A percentile compares a stretch with the other conserved stretches of the same genome.
These are phyloP conservation scores for Chondrus crispus DNA, from an alignment of 23 red algal species.

Conservation along the genomic window DNA sequence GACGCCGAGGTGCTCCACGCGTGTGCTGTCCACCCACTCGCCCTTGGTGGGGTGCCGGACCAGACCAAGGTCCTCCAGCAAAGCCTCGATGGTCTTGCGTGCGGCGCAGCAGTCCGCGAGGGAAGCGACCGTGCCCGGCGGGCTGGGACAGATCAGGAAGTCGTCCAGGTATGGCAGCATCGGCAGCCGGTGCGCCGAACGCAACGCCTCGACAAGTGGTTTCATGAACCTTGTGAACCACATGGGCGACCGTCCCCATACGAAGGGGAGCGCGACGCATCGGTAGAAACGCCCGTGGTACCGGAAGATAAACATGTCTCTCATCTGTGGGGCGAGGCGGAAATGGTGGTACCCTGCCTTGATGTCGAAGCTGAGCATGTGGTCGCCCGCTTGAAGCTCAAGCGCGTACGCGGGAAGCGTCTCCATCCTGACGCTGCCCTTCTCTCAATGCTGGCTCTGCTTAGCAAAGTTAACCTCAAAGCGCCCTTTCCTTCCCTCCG, in stretches of 20 bases:
- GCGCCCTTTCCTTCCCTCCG: too few species aligned
- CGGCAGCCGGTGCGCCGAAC: too few species aligned
- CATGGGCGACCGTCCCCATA: neutral
- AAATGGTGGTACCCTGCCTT: slow-evolving; percentile 45
- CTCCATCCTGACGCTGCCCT: slow-evolving; percentile 3
- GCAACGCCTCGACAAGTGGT: too few species aligned
- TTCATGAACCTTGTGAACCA: too few species aligned
- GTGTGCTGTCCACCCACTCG: neutral
- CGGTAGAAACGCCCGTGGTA: slow-evolving; percentile 5
- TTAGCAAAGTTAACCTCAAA: too few species aligned
- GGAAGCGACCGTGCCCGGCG: neutral
- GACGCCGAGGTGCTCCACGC: neutral
- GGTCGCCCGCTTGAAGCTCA: neutral
- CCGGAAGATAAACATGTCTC: slow-evolving; percentile 15
- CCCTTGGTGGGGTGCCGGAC: neutral
- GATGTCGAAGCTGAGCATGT: slow-evolving; percentile 22
- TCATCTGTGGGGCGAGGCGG: neutral
- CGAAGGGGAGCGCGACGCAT: slow-evolving; percentile 15
- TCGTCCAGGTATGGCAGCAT: neutral
- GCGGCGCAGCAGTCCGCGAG: neutral
- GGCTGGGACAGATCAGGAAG: neutral
- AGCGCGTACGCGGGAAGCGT: neutral
- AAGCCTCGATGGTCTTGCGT: too few species aligned
- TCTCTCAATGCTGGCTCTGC: too few species aligned
- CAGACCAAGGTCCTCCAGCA: neutral